These are phyloP conservation scores for Hura crepitans DNA, from an alignment of 441 rosid species.

Conservation along the genomic window DNA sequence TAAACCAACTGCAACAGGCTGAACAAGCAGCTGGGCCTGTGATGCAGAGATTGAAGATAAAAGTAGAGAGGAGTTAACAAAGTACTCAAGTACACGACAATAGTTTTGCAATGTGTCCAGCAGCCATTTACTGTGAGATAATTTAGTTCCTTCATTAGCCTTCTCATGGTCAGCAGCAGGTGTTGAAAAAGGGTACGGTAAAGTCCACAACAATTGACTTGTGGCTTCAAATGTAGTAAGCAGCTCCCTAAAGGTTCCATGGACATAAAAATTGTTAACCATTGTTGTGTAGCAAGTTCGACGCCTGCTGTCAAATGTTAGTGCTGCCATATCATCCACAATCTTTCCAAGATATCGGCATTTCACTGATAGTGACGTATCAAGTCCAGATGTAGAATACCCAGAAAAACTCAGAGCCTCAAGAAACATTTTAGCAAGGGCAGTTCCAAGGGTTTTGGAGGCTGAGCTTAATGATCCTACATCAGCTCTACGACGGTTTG, in stretches of 20 bases:
- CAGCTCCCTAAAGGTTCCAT: constrained; percentile 83
- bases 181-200: constrained; percentile 53
- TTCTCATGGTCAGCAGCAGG: constrained; percentile 58
- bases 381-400: constrained; percentile 58
- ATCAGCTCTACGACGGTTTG: constrained; percentile 93
- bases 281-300: constrained; percentile 77
- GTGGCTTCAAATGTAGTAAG: constrained; percentile 96
- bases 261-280: constrained; percentile 87
- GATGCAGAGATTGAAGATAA: constrained; percentile 69
- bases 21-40: constrained; percentile 88
- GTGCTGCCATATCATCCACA: constrained; percentile 77
- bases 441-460: constrained; percentile 82
- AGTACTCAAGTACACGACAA: constrained; percentile 75
- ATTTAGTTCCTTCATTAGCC: constrained; percentile 60
- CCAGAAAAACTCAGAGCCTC: constrained; percentile 87
- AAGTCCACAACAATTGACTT: constrained; percentile 80
- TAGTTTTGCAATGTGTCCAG: constrained; percentile 81
- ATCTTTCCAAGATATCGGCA: constrained; percentile 91
- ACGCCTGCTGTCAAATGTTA: constrained; percentile 80
- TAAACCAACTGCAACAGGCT: constrained; percentile 83
- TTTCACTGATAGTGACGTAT: constrained; percentile 62
- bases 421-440: constrained; percentile 71
- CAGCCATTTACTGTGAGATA: constrained; percentile 68
- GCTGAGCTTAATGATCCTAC: constrained; percentile 68
- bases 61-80: constrained; percentile 73